Evolutionary conservation across 2,329 filamentous ascomycete genomes (phyloP).

Genomic region (Aspergillus unguis): DNA sequence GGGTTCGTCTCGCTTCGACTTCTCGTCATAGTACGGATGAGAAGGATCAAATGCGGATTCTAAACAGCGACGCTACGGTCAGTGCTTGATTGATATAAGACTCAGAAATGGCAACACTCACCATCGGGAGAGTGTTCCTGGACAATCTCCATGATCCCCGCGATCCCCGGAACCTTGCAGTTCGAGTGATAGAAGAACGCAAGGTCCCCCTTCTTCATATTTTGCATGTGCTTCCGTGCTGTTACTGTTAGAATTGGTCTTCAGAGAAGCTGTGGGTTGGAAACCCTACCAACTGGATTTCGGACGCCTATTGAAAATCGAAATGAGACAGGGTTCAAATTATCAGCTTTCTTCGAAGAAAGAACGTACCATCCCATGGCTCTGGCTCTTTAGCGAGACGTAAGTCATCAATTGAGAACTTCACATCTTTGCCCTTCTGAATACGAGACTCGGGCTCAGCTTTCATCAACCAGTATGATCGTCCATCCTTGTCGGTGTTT

Average conservation of each 20-base stretch:
- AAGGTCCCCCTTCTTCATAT: slow-evolving; percentile 86
- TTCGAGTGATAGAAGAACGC: slow-evolving; percentile 98
- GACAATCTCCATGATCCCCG: slow-evolving; percentile 84
- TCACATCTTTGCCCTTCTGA: slow-evolving; percentile 83
- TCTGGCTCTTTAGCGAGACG: slow-evolving; percentile 70
- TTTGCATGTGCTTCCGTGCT: slow-evolving; percentile 83
- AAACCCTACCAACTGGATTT: slow-evolving; percentile 39
- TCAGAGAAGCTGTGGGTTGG: neutral
- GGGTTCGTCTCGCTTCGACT: slow-evolving; percentile 64
- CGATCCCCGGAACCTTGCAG: slow-evolving; percentile 83
- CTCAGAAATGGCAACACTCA: slow-evolving; percentile 43
- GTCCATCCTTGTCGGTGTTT: slow-evolving; percentile 21
- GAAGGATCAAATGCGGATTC: slow-evolving; percentile 68
- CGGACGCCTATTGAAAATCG: slow-evolving; percentile 40
- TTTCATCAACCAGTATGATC: slow-evolving; percentile 76
- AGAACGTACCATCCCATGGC: slow-evolving; percentile 76
- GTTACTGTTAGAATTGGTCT: slow-evolving; percentile 20
- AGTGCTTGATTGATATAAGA: neutral
- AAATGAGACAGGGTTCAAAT: slow-evolving; percentile 1
- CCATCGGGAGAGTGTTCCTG: slow-evolving; percentile 76
- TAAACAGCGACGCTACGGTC: slow-evolving; percentile 28
- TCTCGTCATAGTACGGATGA: slow-evolving; percentile 79
- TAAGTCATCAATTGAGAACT: slow-evolving; percentile 92
- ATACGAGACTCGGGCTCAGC: slow-evolving; percentile 82
- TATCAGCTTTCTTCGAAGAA: slow-evolving; percentile 27